A percentile compares a stretch with the other conserved stretches of the same genome.
These are phyloP conservation scores for Nadsonia fulvescens DNA, from an alignment of 805 yeast genomes.

Conservation along the genomic window DNA sequence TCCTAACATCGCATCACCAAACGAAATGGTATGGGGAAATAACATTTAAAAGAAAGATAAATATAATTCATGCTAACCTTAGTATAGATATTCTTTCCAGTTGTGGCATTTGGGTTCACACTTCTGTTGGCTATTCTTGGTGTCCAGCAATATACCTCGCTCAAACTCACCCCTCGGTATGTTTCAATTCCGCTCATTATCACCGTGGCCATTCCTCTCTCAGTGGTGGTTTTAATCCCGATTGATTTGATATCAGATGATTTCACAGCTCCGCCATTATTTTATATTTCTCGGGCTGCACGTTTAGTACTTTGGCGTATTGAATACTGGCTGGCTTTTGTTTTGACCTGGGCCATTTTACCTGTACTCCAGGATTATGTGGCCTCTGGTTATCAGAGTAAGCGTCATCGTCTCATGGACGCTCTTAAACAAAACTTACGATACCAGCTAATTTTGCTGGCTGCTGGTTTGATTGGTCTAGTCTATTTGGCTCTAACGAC, in stretches of 20 bases:
- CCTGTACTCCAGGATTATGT: conserved; percentile 62
- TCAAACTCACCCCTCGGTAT: conserved; percentile 23
- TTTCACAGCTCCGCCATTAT: conserved; percentile 21
- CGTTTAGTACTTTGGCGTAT: conserved; percentile 50
- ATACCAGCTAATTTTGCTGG: conserved; percentile 41
- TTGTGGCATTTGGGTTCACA: conserved; percentile 14
- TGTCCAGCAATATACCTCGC: conserved; percentile 21
- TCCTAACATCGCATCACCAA: too few relatives aligned
- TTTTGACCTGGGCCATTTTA: conserved; percentile 58
- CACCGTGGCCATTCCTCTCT: conserved; percentile 57
- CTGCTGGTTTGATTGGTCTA: conserved; percentile 33
- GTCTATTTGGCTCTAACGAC: conserved; percentile 40
- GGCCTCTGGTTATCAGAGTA: conserved; percentile 46
- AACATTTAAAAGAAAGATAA: not conserved
- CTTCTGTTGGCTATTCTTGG: conserved; percentile 19
- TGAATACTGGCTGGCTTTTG: conserved; percentile 66
- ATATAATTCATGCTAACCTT: not conserved
- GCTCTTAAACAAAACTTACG: conserved; percentile 38
- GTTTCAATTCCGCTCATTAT: conserved; percentile 30
- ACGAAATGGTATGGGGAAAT: too few relatives aligned
- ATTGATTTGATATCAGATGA: conserved; percentile 45
- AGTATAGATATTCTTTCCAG: conserved; percentile 5
- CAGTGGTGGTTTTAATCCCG: conserved; percentile 57
- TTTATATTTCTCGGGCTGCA: conserved; percentile 29
- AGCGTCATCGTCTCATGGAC: conserved; percentile 29